phyloP scores from a whole-genome alignment of 495 filamentous ascomycete genomes.

The Staphylotrichum tortipilum region DNA sequence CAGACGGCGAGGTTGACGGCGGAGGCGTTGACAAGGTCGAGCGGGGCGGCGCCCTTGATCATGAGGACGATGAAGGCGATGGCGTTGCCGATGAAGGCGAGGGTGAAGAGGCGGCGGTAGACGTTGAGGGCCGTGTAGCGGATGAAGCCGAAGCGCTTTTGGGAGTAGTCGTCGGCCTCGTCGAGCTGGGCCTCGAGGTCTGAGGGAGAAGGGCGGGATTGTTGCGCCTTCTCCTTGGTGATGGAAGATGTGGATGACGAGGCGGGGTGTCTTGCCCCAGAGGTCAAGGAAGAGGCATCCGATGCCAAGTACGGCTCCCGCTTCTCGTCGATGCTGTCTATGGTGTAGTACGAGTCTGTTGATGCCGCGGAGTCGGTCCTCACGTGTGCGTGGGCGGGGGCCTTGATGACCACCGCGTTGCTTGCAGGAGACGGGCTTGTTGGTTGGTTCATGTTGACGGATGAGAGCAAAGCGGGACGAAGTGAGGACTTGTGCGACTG shows the following conservation, averaged over 20 bases:
- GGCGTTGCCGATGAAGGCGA: slow-evolving; percentile 25
- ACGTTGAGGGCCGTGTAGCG: slow-evolving; percentile 25
- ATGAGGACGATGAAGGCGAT: slow-evolving; percentile 24
- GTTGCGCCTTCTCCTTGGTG: slow-evolving; percentile 2
- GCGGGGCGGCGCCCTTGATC: slow-evolving; percentile 12
- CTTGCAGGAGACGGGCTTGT: neutral
- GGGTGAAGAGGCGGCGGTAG: slow-evolving; percentile 26
- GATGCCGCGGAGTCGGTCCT: neutral
- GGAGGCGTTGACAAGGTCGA: slow-evolving; percentile 30
- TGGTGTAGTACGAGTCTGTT: neutral
- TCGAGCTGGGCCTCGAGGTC: slow-evolving; percentile 20
- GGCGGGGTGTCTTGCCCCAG: too few relatives aligned
- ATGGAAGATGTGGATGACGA: neutral
- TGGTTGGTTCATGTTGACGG: neutral
- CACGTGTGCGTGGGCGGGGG: neutral
- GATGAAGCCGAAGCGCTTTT: slow-evolving; percentile 21
- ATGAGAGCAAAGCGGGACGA: too few relatives aligned
- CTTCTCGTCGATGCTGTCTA: neutral
- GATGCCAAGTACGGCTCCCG: neutral
- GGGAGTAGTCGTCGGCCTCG: slow-evolving; percentile 8
- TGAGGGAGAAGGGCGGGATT: neutral
- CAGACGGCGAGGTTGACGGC: slow-evolving; percentile 40
- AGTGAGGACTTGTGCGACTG: neutral
- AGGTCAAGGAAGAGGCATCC: too few relatives aligned
- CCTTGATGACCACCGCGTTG: neutral